phyloP scores from a whole-genome alignment of 352 stramenopile genomes.

The Phytophthora pseudosyringae region DNA sequence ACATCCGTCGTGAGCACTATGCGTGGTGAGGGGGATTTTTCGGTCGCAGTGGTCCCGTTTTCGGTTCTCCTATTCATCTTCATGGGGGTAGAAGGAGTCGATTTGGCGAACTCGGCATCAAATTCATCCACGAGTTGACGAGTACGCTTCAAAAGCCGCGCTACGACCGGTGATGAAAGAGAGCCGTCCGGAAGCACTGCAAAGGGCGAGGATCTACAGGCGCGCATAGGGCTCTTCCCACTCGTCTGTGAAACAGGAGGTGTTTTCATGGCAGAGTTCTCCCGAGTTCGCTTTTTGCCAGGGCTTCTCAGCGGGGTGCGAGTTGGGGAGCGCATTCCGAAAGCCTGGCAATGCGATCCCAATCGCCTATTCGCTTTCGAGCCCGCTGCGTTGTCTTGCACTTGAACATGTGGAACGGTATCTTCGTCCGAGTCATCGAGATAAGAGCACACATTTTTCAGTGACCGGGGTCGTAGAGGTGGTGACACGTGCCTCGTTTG shows the following conservation, averaged over 20 bases:
- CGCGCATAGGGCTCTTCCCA: conserved; percentile 1
- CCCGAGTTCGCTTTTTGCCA: not conserved
- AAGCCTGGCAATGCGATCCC: not conserved
- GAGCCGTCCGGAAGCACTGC: conserved; percentile 22
- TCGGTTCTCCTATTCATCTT: conserved; percentile 4
- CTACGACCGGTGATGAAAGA: conserved; percentile 29
- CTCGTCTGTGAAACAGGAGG: conserved; percentile 1
- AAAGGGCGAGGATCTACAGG: conserved; percentile 5
- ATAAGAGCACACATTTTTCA: conserved; percentile 53
- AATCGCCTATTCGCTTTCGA: not conserved
- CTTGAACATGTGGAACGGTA: conserved; percentile 1
- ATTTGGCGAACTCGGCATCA: conserved; percentile 27
- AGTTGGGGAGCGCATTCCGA: conserved; percentile 13
- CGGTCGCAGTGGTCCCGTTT: not conserved
- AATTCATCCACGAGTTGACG: conserved; percentile 39
- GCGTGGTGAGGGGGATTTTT: conserved; percentile 5
- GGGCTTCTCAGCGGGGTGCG: conserved; percentile 10
- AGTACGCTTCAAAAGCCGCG: conserved; percentile 35
- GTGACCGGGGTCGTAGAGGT: conserved; percentile 30
- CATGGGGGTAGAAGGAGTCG: not conserved
- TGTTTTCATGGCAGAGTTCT: conserved; percentile 6
- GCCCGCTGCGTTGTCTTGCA: not conserved
- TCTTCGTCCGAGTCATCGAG: conserved; percentile 58
- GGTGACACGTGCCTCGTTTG: conserved; percentile 21
- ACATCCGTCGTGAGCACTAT: conserved; percentile 34